phyloP scores from a whole-genome alignment of 2,329 filamentous ascomycete species.

The Monosporascus sp. region DNA sequence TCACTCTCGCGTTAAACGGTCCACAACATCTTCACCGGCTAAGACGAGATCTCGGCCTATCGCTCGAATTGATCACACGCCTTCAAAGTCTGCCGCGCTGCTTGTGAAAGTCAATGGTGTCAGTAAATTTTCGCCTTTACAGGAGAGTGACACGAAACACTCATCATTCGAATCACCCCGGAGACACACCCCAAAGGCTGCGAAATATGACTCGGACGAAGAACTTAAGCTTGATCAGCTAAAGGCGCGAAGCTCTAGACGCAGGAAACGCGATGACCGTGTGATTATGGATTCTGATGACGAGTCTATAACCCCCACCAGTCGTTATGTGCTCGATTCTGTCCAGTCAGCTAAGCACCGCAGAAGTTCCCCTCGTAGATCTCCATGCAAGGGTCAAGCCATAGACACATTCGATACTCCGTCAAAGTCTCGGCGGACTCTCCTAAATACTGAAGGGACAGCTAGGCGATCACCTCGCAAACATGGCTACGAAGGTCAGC shows the following conservation, averaged over 20 bases:
- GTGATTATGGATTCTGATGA: slow-evolving; percentile 55
- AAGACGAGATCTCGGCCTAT: slow-evolving; percentile 18
- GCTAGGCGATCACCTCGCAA: slow-evolving; percentile 16
- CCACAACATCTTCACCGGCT: slow-evolving; percentile 30
- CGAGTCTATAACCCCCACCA: slow-evolving; percentile 41
- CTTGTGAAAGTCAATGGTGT: slow-evolving; percentile 3
- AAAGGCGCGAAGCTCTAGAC: slow-evolving; percentile 13
- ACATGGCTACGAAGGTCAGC: slow-evolving; percentile 6
- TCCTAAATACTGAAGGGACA: slow-evolving; percentile 8
- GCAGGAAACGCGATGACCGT: slow-evolving; percentile 25
- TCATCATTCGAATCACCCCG: slow-evolving; percentile 20
- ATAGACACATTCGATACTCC: slow-evolving; percentile 20
- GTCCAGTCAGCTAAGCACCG: slow-evolving; percentile 14
- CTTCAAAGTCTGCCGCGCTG: slow-evolving; percentile 8
- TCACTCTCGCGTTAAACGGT: slow-evolving; percentile 29
- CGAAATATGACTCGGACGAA: slow-evolving; percentile 11
- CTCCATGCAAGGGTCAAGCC: slow-evolving; percentile 9
- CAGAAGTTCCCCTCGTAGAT: slow-evolving; percentile 9
- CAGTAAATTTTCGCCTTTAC: slow-evolving; percentile 5
- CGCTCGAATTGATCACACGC: slow-evolving; percentile 11
- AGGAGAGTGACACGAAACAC: slow-evolving; percentile 9
- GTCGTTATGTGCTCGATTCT: slow-evolving; percentile 28
- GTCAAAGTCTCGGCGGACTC: slow-evolving; percentile 12
- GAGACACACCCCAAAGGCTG: slow-evolving; percentile 8
- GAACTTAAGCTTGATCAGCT: slow-evolving; percentile 13